Conservation (phyloP, 805 yeast genomes). For the Ogataea kodamae region DNA sequence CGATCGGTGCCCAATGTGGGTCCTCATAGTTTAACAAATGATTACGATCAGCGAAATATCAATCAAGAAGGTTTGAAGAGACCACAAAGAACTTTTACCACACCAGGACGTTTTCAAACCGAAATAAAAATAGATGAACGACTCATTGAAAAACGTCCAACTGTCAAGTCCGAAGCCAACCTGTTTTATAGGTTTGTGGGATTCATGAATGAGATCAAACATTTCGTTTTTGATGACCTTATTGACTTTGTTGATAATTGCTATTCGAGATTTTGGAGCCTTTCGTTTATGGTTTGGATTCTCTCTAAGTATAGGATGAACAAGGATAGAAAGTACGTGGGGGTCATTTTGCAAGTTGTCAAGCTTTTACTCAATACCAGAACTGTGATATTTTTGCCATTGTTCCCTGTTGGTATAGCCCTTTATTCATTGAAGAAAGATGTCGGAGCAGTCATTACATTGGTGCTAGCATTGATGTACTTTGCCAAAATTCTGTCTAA, state of each 20-base stretch:
- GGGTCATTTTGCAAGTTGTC: constrained; percentile 13
- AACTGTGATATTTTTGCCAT: constrained; percentile 14
- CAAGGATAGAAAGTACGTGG: constrained; percentile 13
- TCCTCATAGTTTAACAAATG: too few relatives aligned
- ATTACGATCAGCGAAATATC: too few relatives aligned
- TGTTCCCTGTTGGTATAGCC: constrained; percentile 17
- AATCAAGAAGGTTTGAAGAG: too few relatives aligned
- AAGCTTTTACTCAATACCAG: constrained; percentile 12
- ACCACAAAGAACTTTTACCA: constrained; percentile 11
- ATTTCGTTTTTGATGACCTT: constrained; percentile 12
- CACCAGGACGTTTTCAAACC: constrained; percentile 17
- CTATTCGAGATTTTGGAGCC: constrained; percentile 13
- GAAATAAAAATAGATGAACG: constrained; percentile 15
- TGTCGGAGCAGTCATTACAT: constrained; percentile 15
- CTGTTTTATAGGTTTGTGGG: constrained; percentile 15
- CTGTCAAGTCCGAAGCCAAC: constrained; percentile 15
- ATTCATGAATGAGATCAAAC: constrained; percentile 12
- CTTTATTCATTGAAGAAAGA: constrained; percentile 12
- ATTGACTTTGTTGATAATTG: constrained; percentile 12
- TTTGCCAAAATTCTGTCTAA: constrained; percentile 17
- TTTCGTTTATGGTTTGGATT: constrained; percentile 10
- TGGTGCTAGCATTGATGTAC: constrained; percentile 17
- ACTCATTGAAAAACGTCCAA: constrained; percentile 11
- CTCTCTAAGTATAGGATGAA: constrained; percentile 12
- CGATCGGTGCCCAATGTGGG: too few relatives aligned